These are phyloP conservation scores for Monosporozyma unispora DNA, from an alignment of 805 yeast genomes.

Conservation along the genomic window DNA sequence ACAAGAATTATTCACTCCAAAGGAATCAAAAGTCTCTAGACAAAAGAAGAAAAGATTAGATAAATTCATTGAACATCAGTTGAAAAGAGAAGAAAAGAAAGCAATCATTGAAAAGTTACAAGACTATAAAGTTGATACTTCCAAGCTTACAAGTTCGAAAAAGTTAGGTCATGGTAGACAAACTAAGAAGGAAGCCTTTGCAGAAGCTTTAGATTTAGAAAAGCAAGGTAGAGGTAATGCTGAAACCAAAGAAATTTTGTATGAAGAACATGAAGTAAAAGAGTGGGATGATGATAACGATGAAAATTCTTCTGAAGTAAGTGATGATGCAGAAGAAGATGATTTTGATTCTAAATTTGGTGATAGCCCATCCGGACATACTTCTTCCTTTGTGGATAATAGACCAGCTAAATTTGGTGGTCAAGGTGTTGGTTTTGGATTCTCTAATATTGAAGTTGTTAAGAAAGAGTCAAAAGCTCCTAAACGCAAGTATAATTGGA, in stretches of 20 bases:
- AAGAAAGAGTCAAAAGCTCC: conserved; percentile 25
- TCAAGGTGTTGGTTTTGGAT: conserved; percentile 62
- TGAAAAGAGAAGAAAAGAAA: conserved; percentile 81
- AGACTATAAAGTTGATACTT: conserved; percentile 55
- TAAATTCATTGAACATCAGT: conserved; percentile 84
- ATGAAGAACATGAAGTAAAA: conserved; percentile 57
- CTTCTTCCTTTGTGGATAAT: conserved; percentile 55
- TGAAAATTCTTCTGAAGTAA: conserved; percentile 15
- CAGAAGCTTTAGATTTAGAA: conserved; percentile 69
- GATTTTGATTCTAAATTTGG: conserved; percentile 24
- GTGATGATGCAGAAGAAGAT: conserved; percentile 20
- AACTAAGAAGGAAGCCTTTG: conserved; percentile 58
- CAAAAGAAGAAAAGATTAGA: conserved; percentile 75
- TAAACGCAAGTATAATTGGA: conserved; percentile 69
- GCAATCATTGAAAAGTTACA: conserved; percentile 63
- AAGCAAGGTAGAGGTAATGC: conserved; percentile 61
- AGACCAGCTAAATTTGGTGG: conserved; percentile 57
- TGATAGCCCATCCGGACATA: conserved; percentile 7
- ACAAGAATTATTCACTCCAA: conserved; percentile 48
- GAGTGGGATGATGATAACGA: conserved; percentile 45
- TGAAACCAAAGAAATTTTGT: conserved; percentile 49
- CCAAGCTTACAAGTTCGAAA: conserved; percentile 62
- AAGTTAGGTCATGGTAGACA: conserved; percentile 64
- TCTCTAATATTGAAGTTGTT: conserved; percentile 44
- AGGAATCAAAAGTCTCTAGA: conserved; percentile 59